Evolutionary conservation across 768 basidiomycete genomes (phyloP).

Genomic region (Tylopilus sp.): DNA sequence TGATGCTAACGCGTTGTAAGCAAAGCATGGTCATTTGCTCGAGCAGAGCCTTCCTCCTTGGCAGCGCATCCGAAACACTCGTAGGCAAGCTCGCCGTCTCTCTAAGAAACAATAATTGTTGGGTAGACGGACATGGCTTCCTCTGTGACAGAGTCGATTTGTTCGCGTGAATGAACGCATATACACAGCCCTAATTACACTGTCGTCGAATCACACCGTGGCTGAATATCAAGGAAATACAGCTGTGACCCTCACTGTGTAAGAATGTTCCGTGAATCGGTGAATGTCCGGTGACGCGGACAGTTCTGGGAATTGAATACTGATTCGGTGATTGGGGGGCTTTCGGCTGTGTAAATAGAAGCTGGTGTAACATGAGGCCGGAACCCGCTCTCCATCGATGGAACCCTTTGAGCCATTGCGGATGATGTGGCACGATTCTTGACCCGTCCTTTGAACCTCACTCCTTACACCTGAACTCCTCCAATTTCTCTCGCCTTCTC

Average conservation of each 20-base stretch:
- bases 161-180: background rate
- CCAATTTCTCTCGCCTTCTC: background rate
- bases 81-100: slow-evolving; percentile 24
- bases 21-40: slow-evolving; percentile 70
- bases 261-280: no score
- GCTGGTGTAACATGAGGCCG: slow-evolving; percentile 1
- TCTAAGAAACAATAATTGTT: slow-evolving; percentile 3
- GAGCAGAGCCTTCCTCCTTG: slow-evolving; percentile 33
- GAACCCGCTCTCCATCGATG: background rate
- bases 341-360: background rate
- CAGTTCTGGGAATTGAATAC: slow-evolving; percentile 1
- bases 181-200: background rate
- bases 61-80: slow-evolving; percentile 17
- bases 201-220: no score
- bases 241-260: no score
- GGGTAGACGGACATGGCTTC: slow-evolving; percentile 14
- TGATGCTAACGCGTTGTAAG: slow-evolving; percentile 80
- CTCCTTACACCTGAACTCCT: background rate
- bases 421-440: background rate
- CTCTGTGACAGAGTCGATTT: background rate
- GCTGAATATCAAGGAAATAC: no score
- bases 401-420: background rate
- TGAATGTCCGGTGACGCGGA: background rate
- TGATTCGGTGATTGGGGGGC: background rate
- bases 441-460: slow-evolving; percentile 4